phyloP scores from a whole-genome alignment of 2,329 filamentous ascomycete genomes.

The Talaromyces amestolkiae region DNA sequence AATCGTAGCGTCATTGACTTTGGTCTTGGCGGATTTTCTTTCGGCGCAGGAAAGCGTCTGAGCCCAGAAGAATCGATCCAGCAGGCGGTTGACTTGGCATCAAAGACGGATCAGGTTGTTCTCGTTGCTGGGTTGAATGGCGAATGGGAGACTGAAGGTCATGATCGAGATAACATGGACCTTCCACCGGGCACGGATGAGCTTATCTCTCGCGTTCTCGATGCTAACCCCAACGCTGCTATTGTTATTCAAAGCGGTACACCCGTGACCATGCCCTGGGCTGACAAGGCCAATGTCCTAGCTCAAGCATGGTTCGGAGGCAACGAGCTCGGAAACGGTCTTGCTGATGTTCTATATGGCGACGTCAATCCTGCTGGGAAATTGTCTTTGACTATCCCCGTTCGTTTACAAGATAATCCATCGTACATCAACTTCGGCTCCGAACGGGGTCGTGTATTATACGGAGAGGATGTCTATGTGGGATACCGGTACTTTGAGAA shows the following conservation, averaged over 20 bases:
- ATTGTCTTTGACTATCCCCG: slow-evolving; percentile 70
- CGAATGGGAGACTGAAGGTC: slow-evolving; percentile 78
- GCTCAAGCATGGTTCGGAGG: slow-evolving; percentile 82
- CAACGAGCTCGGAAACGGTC: slow-evolving; percentile 79
- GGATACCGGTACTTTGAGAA: slow-evolving; percentile 80
- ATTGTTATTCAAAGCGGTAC: slow-evolving; percentile 78
- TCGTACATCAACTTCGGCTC: slow-evolving; percentile 71
- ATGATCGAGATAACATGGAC: slow-evolving; percentile 58
- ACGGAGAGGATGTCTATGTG: slow-evolving; percentile 77
- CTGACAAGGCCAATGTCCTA: slow-evolving; percentile 52
- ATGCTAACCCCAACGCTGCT: slow-evolving; percentile 66
- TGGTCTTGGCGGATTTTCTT: slow-evolving; percentile 60
- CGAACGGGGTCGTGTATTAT: slow-evolving; percentile 69
- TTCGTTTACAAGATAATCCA: slow-evolving; percentile 66
- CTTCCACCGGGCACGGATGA: slow-evolving; percentile 56
- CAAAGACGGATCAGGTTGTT: slow-evolving; percentile 71
- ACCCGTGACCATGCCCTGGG: slow-evolving; percentile 56
- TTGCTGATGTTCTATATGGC: slow-evolving; percentile 75
- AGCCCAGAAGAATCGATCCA: slow-evolving; percentile 60
- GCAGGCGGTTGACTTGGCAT: slow-evolving; percentile 66
- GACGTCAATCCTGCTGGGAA: slow-evolving; percentile 72
- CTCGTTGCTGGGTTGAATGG: slow-evolving; percentile 74
- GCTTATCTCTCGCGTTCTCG: slow-evolving; percentile 62
- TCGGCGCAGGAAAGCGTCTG: slow-evolving; percentile 61
- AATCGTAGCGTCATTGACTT: slow-evolving; percentile 50